Base-by-base conservation (phyloP, 345 rosid genomes). In the Corymbia maculata region DNA sequence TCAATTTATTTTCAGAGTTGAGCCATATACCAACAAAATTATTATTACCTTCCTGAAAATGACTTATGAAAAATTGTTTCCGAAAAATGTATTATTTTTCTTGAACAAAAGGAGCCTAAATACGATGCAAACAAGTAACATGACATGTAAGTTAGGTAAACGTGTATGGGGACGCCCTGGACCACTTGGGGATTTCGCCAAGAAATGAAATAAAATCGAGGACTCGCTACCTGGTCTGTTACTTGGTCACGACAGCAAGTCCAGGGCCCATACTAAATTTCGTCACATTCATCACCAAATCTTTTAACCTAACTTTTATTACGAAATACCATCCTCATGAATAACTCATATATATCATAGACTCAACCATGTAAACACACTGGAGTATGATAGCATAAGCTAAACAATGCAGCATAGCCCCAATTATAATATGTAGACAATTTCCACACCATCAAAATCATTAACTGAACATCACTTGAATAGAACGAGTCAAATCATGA, bases 31-130 rank as follows among this genome's bases (percentile, higher is more conserved):
- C 0, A 10, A 3, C 24, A 12, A 10, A 57, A 57, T 57, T 57
- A 57, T 28, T 24, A 2, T 24, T 1, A 57, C 24, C n/a, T 57
- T 24, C 26, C 30, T 9, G 13, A 57, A 57, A 24, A 24, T 57
- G 6, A 57, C 3, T 24, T 57, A 3, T 57, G 2, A 0, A 0
- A 57, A 57, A 57, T 24, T 24, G 24, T 57, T 57, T 57, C 9
- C 3, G 9, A 55, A 2, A 55, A 36, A 2, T 21, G 21, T 55
- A 57, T 11, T 24, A 24, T 57, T 57, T 26, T 0, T 5, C 0
- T 57, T n/a, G 24, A 55, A 55, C 8, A 55, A 55, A 21, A 8
- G 4, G 4, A 19, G 59, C 19, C 11, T 55, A 21, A 53, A 57
- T 9, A 57, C 10, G n/a, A 57, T 24, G n/a, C n/a, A 24, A 57